These are phyloP conservation scores for Trichoderma asperellum DNA, from an alignment of 2,329 filamentous ascomycete genomes.

Conservation along the genomic window DNA sequence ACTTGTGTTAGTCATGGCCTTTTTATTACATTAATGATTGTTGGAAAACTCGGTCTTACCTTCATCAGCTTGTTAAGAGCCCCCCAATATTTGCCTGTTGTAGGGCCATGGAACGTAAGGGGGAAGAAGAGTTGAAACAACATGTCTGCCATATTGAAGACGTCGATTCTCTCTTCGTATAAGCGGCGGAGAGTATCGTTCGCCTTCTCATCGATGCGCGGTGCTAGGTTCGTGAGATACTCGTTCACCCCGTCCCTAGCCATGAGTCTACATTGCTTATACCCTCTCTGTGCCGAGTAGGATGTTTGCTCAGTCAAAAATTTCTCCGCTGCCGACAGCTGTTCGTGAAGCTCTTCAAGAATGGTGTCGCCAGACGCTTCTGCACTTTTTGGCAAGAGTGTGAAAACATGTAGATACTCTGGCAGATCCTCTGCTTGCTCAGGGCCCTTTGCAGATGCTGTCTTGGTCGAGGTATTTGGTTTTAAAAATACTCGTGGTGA, in stretches of 20 bases:
- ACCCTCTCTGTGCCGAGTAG: conserved; percentile 38
- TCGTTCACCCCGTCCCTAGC: conserved; percentile 35
- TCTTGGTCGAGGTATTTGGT: neutral
- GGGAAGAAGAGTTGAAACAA: conserved; percentile 51
- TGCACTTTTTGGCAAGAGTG: conserved; percentile 28
- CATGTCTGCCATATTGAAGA: conserved; percentile 48
- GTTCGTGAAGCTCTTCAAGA: conserved; percentile 17
- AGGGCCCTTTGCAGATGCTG: neutral
- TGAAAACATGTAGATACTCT: conserved; percentile 34
- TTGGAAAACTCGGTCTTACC: conserved; percentile 34
- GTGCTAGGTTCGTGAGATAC: conserved; percentile 34
- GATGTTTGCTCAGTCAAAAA: conserved; percentile 37
- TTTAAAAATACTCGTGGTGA: conserved; percentile 16
- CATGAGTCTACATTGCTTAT: conserved; percentile 35
- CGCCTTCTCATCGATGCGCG: conserved; percentile 34
- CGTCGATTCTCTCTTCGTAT: conserved; percentile 43
- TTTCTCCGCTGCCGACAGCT: conserved; percentile 35
- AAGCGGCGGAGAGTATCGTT: conserved; percentile 34
- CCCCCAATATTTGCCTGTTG: conserved; percentile 50
- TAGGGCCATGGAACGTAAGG: conserved; percentile 42
- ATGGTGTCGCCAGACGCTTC: conserved; percentile 1
- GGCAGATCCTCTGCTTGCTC: neutral
- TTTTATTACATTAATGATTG: neutral
- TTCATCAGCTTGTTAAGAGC: conserved; percentile 40
- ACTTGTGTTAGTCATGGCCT: neutral